phyloP scores from a whole-genome alignment of 352 stramenopile species.

The Pythium aquatile region DNA sequence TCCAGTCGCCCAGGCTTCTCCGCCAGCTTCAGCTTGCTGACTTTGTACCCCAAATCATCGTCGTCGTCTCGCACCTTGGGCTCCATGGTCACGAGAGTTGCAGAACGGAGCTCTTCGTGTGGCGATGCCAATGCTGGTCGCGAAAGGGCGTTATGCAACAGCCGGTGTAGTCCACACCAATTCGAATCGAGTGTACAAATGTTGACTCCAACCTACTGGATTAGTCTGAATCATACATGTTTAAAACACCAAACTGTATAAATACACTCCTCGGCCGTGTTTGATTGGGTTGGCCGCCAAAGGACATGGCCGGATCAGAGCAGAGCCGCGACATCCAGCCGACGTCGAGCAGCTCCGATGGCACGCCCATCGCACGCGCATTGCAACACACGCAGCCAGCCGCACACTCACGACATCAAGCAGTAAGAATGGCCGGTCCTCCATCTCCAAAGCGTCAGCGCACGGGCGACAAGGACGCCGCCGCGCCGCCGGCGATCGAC shows the following conservation, averaged over 20 bases:
- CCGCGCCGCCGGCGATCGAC: constrained; percentile 25
- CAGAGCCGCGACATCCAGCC: constrained; percentile 7
- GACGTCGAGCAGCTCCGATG: not conserved
- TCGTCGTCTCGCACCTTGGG: constrained; percentile 57
- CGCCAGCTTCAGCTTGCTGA: constrained; percentile 61
- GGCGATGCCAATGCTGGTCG: not conserved
- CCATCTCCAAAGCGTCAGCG: constrained; percentile 76
- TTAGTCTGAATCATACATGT: constrained; percentile 9
- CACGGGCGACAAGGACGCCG: constrained; percentile 47
- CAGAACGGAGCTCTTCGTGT: not conserved
- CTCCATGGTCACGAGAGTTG: constrained; percentile 39
- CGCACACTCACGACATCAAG: not conserved
- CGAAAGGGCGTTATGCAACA: not conserved
- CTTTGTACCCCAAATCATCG: constrained; percentile 63
- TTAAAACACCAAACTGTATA: constrained; percentile 22
- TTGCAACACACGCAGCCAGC: constrained; percentile 4
- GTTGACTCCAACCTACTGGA: constrained; percentile 10
- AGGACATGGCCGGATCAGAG: constrained; percentile 25
- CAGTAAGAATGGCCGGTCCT: constrained; percentile 42
- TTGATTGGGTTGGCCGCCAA: constrained; percentile 19
- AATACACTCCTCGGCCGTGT: constrained; percentile 1
- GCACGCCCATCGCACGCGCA: not conserved
- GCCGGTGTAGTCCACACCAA: not conserved
- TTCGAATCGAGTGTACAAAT: constrained; percentile 18
- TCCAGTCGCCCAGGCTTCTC: constrained; percentile 52